These are phyloP conservation scores for Leishmania guyanensis DNA, from an alignment of 208 protist species.

Conservation along the genomic window DNA sequence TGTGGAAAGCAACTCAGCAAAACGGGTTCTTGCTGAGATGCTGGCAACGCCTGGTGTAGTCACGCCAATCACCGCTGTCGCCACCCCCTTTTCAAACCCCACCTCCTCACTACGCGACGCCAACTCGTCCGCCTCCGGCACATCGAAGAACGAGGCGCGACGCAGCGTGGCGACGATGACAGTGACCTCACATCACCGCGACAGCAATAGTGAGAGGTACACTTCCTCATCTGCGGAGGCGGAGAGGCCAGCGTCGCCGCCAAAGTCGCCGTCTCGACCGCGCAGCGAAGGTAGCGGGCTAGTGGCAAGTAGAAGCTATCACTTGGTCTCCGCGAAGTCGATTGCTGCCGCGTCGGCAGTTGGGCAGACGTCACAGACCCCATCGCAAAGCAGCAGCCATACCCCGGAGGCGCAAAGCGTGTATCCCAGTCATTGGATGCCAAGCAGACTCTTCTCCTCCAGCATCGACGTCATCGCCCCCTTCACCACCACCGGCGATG, in stretches of 20 bases:
- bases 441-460: conserved; percentile 2
- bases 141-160: neutral
- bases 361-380: neutral
- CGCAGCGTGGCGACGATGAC: neutral
- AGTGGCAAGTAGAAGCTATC: neutral
- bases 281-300: neutral
- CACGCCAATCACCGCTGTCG: neutral
- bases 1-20: no score
- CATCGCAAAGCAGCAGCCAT: neutral
- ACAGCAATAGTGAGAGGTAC: conserved; percentile 7
- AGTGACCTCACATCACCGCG: neutral
- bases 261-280: neutral
- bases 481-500: conserved; percentile 6
- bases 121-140: neutral
- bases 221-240: conserved; percentile 18
- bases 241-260: neutral
- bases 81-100: neutral
- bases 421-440: conserved; percentile 1
- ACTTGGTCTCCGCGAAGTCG: neutral
- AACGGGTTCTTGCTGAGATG: neutral
- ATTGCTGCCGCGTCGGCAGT: neutral
- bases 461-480: conserved; percentile 6
- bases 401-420: neutral
- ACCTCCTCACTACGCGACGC: neutral
- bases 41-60: neutral